Evolutionary conservation across 2,329 filamentous ascomycete genomes (phyloP), one percentile per base, ranked within the genome.

Genomic region (Aspergillus niger): DNA sequence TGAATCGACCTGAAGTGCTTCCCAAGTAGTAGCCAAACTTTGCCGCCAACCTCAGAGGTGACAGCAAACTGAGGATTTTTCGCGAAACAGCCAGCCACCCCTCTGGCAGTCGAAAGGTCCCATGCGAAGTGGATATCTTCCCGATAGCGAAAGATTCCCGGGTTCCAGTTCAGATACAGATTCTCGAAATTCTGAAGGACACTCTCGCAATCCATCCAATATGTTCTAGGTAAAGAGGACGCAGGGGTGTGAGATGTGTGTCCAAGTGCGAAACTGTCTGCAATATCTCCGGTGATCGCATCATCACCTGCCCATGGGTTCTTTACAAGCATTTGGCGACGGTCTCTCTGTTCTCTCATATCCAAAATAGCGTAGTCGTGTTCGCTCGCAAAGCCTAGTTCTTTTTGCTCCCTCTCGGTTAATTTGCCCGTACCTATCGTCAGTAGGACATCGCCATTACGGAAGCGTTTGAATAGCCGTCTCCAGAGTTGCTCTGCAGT

Each of bases 121-220:
- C 95, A 99, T 2, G 83, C 83, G 71, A 98, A 96, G 76, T 99
- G 95, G 58, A 93, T 87, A 69, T 99, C 93, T 74, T 97, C 89
- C 8, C 93, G 88, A 72, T 90, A 80, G 1, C 81, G 81, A 76
- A 99, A 99, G 0, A 97, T 81, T 0, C 85, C 84, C 0, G 95
- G 93, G 66, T 97, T 97, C 95, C 95, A 99, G 77, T 98, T 99
- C 57, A 99, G 82, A 75, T 98, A 99, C 67, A 99, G 86, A 17
- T 93, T 96, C 73, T 98, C 92, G 65, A 97, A 99, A 72, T 97
- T 89, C 70, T 97, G 92, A 38, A 91, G 85, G 3, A 97, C 87
- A 65, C 92, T 91, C 67, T 96, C 91, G 28, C 95, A 86, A 24
- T 89, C 87, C 78, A 98, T 96, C 94, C 95, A 98, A 72, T 97